A percentile compares a stretch with the other conserved stretches of the same genome.
These are phyloP conservation scores for Stagonosporopsis chrysanthemi DNA, from an alignment of 2,329 filamentous ascomycete genomes.

Conservation along the genomic window DNA sequence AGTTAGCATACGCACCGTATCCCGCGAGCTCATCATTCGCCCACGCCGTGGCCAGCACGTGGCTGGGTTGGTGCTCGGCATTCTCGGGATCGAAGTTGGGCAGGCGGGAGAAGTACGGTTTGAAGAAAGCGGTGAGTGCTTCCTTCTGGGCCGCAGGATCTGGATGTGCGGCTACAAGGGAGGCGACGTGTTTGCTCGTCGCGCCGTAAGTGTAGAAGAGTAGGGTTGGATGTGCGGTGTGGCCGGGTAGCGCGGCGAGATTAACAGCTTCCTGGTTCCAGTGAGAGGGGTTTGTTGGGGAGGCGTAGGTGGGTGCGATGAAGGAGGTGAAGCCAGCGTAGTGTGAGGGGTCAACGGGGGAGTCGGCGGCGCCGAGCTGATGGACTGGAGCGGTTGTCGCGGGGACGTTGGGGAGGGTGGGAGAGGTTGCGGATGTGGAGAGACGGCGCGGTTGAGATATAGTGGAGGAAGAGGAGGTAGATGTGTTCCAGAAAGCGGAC, in stretches of 20 bases:
- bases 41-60: constrained; percentile 77
- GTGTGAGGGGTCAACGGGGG: constrained; percentile 41
- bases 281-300: constrained; percentile 65
- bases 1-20: constrained; percentile 84
- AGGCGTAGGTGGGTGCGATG: constrained; percentile 73
- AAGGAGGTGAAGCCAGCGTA: constrained; percentile 77
- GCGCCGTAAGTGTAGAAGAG: constrained; percentile 81
- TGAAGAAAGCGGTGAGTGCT: constrained; percentile 71
- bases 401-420: constrained; percentile 46
- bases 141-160: constrained; percentile 53
- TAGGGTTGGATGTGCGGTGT: constrained; percentile 75
- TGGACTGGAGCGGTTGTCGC: constrained; percentile 49
- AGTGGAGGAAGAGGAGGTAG: background rate
- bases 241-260: constrained; percentile 68
- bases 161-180: constrained; percentile 41
- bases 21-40: constrained; percentile 79
- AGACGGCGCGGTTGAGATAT: background rate
- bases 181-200: constrained; percentile 44
- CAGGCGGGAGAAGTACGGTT: constrained; percentile 78
- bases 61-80: constrained; percentile 67
- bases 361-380: constrained; percentile 33
- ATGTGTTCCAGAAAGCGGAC: constrained; percentile 73
- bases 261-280: constrained; percentile 84
- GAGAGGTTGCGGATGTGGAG: constrained; percentile 15
- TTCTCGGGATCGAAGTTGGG: constrained; percentile 68